Evolutionary conservation across 163 green algal species (phyloP).

Genomic region (Scenedesmus sp.): DNA sequence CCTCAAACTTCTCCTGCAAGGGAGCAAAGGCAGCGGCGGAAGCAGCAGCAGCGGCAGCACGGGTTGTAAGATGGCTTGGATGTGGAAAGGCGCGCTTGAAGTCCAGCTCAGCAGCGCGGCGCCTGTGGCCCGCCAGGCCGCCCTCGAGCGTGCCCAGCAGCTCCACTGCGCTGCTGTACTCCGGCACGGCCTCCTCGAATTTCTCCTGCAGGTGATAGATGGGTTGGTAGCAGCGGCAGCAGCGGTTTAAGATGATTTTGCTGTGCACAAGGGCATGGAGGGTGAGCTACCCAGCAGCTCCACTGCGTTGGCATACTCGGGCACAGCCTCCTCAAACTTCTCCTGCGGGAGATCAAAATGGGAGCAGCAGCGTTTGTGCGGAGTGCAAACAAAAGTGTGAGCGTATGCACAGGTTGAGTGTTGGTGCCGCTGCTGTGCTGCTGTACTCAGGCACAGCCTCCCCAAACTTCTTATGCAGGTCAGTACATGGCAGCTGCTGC

Average conservation of each 20-base stretch:
- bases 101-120: constrained; percentile 51
- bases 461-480: no score
- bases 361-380: background rate
- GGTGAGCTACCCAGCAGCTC: background rate
- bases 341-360: constrained; percentile 31
- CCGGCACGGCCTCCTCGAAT: constrained; percentile 53
- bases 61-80: background rate
- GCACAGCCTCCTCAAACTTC: constrained; percentile 55
- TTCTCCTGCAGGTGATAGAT: constrained; percentile 38
- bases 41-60: background rate
- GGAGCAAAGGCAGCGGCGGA: no score
- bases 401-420: no score
- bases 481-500: background rate
- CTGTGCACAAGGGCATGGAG: background rate
- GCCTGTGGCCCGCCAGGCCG: background rate
- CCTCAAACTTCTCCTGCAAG: constrained; percentile 59
- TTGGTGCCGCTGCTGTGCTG: no score
- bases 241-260: no score
- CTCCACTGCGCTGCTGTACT: constrained; percentile 24
- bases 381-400: background rate
- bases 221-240: background rate
- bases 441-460: no score
- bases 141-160: background rate
- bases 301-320: constrained; percentile 26
- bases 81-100: constrained; percentile 42